Evolutionary conservation across 208 protist species (phyloP).

Genomic region (Novymonas esmeraldas): DNA sequence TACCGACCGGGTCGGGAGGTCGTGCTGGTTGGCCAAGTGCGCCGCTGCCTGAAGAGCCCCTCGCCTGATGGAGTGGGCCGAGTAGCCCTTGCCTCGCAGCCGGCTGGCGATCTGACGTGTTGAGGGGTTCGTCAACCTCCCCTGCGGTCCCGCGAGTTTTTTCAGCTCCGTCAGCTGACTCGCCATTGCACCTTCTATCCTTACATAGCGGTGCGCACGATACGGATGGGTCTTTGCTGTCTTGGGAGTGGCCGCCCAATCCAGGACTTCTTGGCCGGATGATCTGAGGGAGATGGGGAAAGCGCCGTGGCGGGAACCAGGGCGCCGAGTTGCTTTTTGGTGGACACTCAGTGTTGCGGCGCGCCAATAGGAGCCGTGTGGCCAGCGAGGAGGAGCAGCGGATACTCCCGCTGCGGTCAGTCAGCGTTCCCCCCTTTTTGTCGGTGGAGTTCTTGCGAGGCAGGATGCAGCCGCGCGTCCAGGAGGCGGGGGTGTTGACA

Average conservation of each 20-base stretch:
- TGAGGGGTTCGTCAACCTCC: neutral
- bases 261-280: too few species aligned
- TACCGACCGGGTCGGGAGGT: neutral
- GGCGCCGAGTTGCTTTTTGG: neutral
- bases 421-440: too few species aligned
- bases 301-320: too few species aligned
- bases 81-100: neutral
- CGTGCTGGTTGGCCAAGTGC: neutral
- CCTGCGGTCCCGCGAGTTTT: neutral
- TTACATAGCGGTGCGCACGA: too few species aligned
- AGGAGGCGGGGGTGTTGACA: too few species aligned
- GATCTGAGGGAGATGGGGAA: too few species aligned
- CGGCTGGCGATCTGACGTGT: neutral
- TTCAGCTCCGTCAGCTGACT: neutral
- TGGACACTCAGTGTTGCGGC: neutral
- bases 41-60: neutral
- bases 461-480: too few species aligned
- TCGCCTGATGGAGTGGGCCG: neutral
- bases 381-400: neutral
- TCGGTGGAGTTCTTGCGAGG: too few species aligned
- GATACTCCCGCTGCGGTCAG: too few species aligned
- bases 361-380: too few species aligned
- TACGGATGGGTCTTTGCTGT: too few species aligned
- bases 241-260: neutral
- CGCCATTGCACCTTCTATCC: neutral